A percentile compares a stretch with the other conserved stretches of the same genome.
phyloP scores from a whole-genome alignment of 23 red algal species.

The Gracilaria gracilis region DNA sequence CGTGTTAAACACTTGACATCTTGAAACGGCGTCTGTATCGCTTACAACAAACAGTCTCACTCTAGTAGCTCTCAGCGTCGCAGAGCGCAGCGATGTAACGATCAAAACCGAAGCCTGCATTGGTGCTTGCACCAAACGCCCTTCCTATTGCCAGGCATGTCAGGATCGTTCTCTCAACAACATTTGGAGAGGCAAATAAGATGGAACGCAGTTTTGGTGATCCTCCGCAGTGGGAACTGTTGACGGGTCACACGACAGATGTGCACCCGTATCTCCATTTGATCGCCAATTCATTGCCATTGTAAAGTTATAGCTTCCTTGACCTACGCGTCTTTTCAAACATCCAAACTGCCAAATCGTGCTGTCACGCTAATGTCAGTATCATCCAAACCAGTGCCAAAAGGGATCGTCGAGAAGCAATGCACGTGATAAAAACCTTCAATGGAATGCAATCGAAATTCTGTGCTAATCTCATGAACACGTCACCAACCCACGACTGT shows the following conservation, averaged over 20 bases:
- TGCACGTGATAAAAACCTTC: neutral
- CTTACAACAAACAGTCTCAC: neutral
- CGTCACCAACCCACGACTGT: neutral
- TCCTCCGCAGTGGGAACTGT: no score
- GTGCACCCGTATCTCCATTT: no score
- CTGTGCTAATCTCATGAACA: neutral
- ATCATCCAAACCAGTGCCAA: no score
- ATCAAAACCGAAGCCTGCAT: neutral
- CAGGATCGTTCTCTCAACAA: no score
- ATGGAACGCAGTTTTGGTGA: no score
- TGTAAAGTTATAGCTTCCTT: no score
- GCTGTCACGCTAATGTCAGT: neutral
- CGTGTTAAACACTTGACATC: neutral
- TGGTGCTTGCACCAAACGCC: no score
- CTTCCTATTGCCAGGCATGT: neutral
- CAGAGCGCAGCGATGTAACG: neutral
- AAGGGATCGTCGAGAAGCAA: neutral
- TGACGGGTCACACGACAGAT: no score
- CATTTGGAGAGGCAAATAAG: no score
- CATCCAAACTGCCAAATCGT: conserved; percentile 3
- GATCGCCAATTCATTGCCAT: no score
- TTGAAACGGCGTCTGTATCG: conserved; percentile 4
- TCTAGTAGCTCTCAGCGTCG: neutral
- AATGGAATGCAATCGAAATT: neutral
- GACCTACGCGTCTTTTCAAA: no score